These are phyloP conservation scores for Jacaranda mimosifolia DNA, from an alignment of 257 asterid species.

Conservation along the genomic window DNA sequence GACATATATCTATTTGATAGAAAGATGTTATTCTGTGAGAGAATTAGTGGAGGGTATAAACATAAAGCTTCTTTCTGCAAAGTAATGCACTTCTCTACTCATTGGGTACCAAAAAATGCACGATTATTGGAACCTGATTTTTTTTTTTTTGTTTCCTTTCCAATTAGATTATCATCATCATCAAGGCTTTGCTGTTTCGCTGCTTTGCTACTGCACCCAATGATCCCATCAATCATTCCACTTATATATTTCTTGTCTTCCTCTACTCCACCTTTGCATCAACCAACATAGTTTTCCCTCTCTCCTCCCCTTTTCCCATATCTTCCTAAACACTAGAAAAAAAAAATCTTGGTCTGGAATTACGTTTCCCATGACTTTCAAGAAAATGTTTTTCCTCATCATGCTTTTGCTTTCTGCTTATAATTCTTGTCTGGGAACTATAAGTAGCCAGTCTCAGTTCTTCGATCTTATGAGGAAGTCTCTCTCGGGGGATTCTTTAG, in stretches of 20 bases:
- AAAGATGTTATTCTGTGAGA: conserved; percentile 57
- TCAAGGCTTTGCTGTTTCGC: conserved; percentile 31
- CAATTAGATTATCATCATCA: not conserved
- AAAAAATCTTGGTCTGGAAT: too few relatives aligned
- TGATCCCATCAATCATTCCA: conserved; percentile 50
- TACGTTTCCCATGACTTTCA: conserved; percentile 46
- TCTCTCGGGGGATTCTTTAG: conserved; percentile 53
- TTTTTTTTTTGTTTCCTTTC: conserved; percentile 12
- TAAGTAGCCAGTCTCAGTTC: conserved; percentile 52
- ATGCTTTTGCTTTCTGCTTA: conserved; percentile 37
- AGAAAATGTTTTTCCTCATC: conserved; percentile 33
- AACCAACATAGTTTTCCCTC: conserved; percentile 24
- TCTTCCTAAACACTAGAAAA: not conserved
- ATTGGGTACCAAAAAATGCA: conserved; percentile 38
- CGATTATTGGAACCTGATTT: conserved; percentile 47
- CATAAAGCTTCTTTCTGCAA: conserved; percentile 71
- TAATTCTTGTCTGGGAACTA: conserved; percentile 36
- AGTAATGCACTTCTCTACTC: conserved; percentile 53
- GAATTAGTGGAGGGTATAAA: conserved; percentile 57
- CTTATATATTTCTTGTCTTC: conserved; percentile 63
- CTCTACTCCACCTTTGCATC: conserved; percentile 45
- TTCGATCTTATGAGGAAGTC: conserved; percentile 53
- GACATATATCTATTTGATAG: conserved; percentile 20
- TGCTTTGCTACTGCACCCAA: conserved; percentile 42
- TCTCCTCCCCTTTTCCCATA: not conserved